Base-by-base conservation (phyloP, 306 rosid genomes). In the Vigna hirtella region DNA sequence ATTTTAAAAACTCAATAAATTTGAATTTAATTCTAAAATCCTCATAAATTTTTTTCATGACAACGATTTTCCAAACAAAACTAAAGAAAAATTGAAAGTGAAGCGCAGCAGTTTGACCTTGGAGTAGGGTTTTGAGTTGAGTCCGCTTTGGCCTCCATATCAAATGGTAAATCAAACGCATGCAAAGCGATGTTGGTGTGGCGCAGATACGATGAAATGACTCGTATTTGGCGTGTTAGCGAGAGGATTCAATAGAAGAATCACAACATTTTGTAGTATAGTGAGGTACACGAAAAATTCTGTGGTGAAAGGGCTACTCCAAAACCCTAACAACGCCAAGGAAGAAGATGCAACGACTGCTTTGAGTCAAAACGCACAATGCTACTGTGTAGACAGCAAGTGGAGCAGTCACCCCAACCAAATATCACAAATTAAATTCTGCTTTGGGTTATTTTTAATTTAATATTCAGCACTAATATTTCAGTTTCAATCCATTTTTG, bases 91-190 rank as follows among this genome's bases (percentile, higher is more conserved):
- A 15, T 17, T 18, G 5, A 7, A 59, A 69, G 7, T 2, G 42
- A 73, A 47, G 52, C 40, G 15, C 5, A 9, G 16, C 20, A 51
- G 22, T 4, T 49, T 28, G 36, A 85, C 88, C 85, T 78, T 70
- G 43, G 70, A 16, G 72, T 14, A 45, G 70, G 67, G 63, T 45
- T 69, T 73, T 45, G 52, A 69, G 69, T 56, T 74, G 49, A 62
- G 15, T 70, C 81, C 1, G 66, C 73, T 63, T 69, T 51, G 9
- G 24, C 34, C 61, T 85, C 83, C 88, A 85, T 85, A 49, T 1
- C 20, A 57, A 14, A 34, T 17, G 9, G 26, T 28, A 22, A 51
- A 77, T 32, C 36, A 51, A 62, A 26, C 11, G 59, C 52, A 10
- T 38, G 49, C 72, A 3, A 52, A 15, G 6, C 26, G 1, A 8